phyloP scores from a whole-genome alignment of 2,329 filamentous ascomycete genomes.

The Didymella sp. region DNA sequence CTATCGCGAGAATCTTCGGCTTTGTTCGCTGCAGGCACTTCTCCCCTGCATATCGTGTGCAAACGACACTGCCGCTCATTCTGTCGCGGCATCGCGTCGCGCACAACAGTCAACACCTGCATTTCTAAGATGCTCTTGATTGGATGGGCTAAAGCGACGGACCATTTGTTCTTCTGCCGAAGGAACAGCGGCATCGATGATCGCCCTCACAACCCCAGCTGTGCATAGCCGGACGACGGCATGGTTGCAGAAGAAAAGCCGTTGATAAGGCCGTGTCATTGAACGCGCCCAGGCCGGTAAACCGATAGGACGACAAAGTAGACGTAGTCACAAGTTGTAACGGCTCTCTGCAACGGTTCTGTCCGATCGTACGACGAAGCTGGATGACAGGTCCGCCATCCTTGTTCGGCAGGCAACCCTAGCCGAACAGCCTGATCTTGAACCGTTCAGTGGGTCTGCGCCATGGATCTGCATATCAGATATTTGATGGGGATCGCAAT shows the following conservation, averaged over 20 bases:
- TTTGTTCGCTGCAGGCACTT: slow-evolving; percentile 1
- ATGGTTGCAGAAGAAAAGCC: not conserved
- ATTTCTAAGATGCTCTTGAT: slow-evolving; percentile 11
- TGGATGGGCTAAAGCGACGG: slow-evolving; percentile 2
- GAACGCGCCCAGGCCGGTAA: not conserved
- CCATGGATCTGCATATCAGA: slow-evolving; percentile 18
- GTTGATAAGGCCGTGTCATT: not conserved
- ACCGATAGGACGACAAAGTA: not conserved
- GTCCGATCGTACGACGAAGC: slow-evolving; percentile 1
- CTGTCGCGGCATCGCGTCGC: slow-evolving; percentile 1
- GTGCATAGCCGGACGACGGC: not conserved
- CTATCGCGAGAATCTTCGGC: slow-evolving; percentile 14
- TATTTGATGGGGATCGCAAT: slow-evolving; percentile 5
- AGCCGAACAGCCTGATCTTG: slow-evolving; percentile 15
- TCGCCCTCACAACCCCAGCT: slow-evolving; percentile 1
- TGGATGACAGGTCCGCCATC: slow-evolving; percentile 6
- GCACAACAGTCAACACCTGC: not conserved
- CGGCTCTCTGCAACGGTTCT: not conserved
- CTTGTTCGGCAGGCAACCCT: slow-evolving; percentile 12
- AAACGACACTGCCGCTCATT: slow-evolving; percentile 10
- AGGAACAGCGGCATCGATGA: slow-evolving; percentile 9
- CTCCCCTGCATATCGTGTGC: slow-evolving; percentile 7
- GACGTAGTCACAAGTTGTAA: not conserved
- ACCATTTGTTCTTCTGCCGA: slow-evolving; percentile 5
- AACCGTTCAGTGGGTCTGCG: slow-evolving; percentile 14